Evolutionary conservation across 306 rosid species (phyloP).

Genomic region (Trifolium pratense): DNA sequence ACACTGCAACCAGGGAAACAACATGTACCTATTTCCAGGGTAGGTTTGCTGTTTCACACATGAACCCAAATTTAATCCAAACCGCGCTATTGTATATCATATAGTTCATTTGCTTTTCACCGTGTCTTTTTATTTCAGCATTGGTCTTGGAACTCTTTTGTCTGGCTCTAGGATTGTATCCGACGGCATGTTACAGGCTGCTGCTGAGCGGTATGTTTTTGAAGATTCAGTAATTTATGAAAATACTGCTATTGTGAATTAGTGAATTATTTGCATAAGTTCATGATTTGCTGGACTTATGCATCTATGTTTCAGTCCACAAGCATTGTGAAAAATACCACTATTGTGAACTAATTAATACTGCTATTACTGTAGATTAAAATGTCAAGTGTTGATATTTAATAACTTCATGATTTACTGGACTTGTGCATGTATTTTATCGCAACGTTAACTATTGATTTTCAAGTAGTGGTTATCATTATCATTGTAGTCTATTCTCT

Average conservation of each 20-base stretch:
- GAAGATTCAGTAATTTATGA: slow-evolving; percentile 24
- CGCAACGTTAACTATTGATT: too few relatives aligned
- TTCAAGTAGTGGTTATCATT: background rate
- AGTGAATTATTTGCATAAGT: background rate
- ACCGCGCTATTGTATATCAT: background rate
- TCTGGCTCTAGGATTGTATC: slow-evolving; percentile 86
- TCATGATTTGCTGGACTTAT: background rate
- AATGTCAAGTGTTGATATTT: background rate
- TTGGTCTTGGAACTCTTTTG: slow-evolving; percentile 94
- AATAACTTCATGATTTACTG: background rate
- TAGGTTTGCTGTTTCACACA: slow-evolving; percentile 48
- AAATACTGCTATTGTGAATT: slow-evolving; percentile 16
- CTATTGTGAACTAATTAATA: background rate
- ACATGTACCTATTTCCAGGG: slow-evolving; percentile 99
- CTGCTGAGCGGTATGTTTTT: slow-evolving; percentile 87
- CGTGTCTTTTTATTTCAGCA: slow-evolving; percentile 62
- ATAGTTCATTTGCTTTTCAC: slow-evolving; percentile 23
- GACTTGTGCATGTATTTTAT: slow-evolving; percentile 1
- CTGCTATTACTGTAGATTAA: background rate
- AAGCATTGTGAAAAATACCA: background rate
- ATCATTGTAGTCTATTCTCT: background rate
- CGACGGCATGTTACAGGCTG: slow-evolving; percentile 98
- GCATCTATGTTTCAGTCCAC: background rate
- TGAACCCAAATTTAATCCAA: slow-evolving; percentile 15
- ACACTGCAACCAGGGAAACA: slow-evolving; percentile 99